phyloP scores from a whole-genome alignment of 306 rosid species.

The Begonia fuchsioides region DNA sequence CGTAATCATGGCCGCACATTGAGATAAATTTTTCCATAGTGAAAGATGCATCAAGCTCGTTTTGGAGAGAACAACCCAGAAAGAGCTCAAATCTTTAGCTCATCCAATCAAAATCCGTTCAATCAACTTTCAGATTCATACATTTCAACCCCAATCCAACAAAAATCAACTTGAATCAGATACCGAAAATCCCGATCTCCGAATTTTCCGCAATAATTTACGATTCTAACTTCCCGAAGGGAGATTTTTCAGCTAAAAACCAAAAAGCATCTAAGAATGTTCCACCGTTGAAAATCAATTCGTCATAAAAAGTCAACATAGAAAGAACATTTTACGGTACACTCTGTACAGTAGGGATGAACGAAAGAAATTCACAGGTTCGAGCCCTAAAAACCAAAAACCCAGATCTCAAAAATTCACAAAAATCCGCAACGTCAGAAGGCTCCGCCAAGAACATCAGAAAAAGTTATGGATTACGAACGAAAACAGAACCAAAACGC shows the following conservation, averaged over 20 bases:
- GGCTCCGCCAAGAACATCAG: not conserved
- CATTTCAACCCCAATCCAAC: slow-evolving; percentile 13
- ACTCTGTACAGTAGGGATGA: not conserved
- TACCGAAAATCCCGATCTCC: slow-evolving; percentile 8
- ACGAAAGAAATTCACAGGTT: slow-evolving; percentile 1
- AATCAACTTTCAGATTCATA: slow-evolving; percentile 7
- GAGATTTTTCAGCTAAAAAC: not conserved
- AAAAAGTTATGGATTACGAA: not conserved
- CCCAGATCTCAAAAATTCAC: slow-evolving; percentile 6
- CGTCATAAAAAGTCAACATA: slow-evolving; percentile 6
- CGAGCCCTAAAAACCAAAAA: slow-evolving; percentile 9
- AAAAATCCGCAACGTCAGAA: not conserved
- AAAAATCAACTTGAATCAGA: slow-evolving; percentile 13
- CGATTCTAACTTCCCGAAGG: slow-evolving; percentile 1
- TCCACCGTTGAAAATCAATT: not conserved
- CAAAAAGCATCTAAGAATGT: not conserved
- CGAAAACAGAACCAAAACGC: not conserved
- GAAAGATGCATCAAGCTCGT: slow-evolving; percentile 50
- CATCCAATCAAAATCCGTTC: slow-evolving; percentile 10
- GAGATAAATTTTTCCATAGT: slow-evolving; percentile 60
- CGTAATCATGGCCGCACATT: slow-evolving; percentile 51
- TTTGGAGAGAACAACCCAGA: slow-evolving; percentile 7
- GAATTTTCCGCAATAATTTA: slow-evolving; percentile 1
- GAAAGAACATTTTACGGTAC: not conserved
- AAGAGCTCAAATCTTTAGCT: slow-evolving; percentile 9